A percentile compares a stretch with the other conserved stretches of the same genome.
phyloP scores from a whole-genome alignment of 495 filamentous ascomycete species.

The Thozetella sp. region DNA sequence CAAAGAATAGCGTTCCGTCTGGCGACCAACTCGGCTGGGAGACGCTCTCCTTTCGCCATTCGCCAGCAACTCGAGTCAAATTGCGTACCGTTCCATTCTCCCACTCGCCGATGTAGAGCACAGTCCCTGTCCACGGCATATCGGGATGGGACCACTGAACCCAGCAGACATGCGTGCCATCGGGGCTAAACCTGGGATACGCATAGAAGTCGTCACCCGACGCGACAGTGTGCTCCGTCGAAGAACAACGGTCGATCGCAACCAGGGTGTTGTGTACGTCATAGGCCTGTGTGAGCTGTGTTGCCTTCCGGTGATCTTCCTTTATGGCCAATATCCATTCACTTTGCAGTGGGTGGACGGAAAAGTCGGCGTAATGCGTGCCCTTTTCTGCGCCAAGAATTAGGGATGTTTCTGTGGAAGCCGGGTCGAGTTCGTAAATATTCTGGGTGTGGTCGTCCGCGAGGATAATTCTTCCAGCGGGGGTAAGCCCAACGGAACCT shows the following conservation, averaged over 20 bases:
- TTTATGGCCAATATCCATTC: not conserved
- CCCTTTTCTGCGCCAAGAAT: not conserved
- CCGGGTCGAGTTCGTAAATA: not conserved
- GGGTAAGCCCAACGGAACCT: not conserved
- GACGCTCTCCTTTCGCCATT: not conserved
- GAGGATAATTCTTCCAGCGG: not conserved
- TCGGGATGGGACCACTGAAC: not conserved
- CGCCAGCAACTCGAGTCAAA: not conserved
- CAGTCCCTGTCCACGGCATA: not conserved
- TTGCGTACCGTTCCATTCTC: not conserved
- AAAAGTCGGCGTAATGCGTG: not conserved
- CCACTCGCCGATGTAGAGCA: not conserved
- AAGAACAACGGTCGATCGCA: not conserved
- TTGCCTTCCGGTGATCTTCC: not conserved
- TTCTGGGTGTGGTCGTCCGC: not conserved
- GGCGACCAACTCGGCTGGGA: not conserved
- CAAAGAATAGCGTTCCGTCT: not conserved
- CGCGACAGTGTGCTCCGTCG: not conserved
- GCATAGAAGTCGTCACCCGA: not conserved
- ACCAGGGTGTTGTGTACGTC: not conserved
- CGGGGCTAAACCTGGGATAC: not conserved
- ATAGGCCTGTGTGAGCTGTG: not conserved
- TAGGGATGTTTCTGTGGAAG: not conserved
- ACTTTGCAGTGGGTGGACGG: not conserved
- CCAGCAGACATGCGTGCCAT: not conserved